Base-by-base conservation (phyloP, 148 eudicot genomes). In the Polygonum aviculare region DNA sequence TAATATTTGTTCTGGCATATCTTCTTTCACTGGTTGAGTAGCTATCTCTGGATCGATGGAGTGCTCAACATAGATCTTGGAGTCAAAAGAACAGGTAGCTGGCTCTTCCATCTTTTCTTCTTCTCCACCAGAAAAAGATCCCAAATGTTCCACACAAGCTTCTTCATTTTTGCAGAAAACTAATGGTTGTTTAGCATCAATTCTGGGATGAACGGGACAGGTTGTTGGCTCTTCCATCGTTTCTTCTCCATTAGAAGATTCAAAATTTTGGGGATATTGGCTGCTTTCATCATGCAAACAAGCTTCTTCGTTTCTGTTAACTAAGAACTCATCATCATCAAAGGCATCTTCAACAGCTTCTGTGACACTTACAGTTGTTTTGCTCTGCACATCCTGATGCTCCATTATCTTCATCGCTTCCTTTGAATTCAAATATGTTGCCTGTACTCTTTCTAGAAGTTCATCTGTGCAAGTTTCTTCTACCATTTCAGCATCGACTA, bases 11-110 rank as follows among this genome's bases (percentile, higher is more conserved):
- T 22, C 33, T 2, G 33, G 31, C 15, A 55, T 79, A 54, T 81
- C 89, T 60, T 82, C 83, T 65, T 72, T 76, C 35, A 69, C 67
- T 75, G 48, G 63, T 45, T 78, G 78, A 57, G 75, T 33, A 72
- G 18, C 77, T 60, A 50, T 65, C 57, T 72, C 75, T 72, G 49
- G 48, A 31, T 69, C 49, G 22, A 60, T 85, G 35, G 72, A 51
- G 26, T 71, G 72, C 15, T 69, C 80, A 22, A 52, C 79, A 44
- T 80, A 76, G 33, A 39, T 73, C 40, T 80, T 16, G 72, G 76
- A 70, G 57, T 84, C 82, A 69, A 69, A 14, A 10, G 18, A 16
- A 69, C 44, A 31, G 22, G 40, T 35, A 31, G 15, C 16, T 14
- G 47, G 47, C 12, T 35, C 72, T 35, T 16, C 19, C 12, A 69